Evolutionary conservation across 331 rosid genomes (phyloP), one percentile per base, ranked within the genome.

Genomic region (Malus hybrid): DNA sequence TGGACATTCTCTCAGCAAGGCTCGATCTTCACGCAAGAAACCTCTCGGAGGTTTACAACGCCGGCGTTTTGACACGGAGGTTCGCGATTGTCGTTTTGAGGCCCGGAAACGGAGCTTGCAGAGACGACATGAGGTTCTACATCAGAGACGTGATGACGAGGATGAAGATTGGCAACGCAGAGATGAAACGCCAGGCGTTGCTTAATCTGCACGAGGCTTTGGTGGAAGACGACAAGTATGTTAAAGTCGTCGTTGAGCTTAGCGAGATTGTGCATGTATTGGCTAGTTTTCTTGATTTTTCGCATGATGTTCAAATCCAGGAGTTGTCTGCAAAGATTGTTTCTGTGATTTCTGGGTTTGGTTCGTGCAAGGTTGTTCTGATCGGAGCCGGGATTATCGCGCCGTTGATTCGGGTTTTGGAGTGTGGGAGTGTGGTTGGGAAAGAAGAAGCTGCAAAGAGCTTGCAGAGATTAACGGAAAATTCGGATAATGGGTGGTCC

Each of bases 111-210:
- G 96, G 93, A 9, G 98, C 98, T 61, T 80, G 87, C 80, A 86
- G 82, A 80, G 98, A 93, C 27, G 98, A 93, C 81, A 86, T 93
- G 90, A 87, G 90, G 80, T 93, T 93, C 74, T 93, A 90, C 76
- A 67, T 89, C 2, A 86, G 93, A 73, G 98, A 93, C 72, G 75
- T 93, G 74, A 67, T 85, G 44, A 90, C 92, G 3, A 81, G 98
- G 20, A 87, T 91, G 93, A 93, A 88, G 85, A 79, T 93, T 34
- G 97, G 98, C 0, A 89, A 86, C 81, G 19, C 77, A 50, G 88
- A 80, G 16, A 91, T 93, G 96, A 91, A 89, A 86, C 80, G 71
- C 10, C 88, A 86, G 48, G 97, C 92, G 2, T 74, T 93, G 78
- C 32, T 68, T 11, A 89, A 83, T 75, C 66, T 93, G 57, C 77